Evolutionary conservation across 176 grass and related monocot genomes (phyloP), one percentile per base, ranked within the genome.

Genomic region (Aegilops umbellulata): DNA sequence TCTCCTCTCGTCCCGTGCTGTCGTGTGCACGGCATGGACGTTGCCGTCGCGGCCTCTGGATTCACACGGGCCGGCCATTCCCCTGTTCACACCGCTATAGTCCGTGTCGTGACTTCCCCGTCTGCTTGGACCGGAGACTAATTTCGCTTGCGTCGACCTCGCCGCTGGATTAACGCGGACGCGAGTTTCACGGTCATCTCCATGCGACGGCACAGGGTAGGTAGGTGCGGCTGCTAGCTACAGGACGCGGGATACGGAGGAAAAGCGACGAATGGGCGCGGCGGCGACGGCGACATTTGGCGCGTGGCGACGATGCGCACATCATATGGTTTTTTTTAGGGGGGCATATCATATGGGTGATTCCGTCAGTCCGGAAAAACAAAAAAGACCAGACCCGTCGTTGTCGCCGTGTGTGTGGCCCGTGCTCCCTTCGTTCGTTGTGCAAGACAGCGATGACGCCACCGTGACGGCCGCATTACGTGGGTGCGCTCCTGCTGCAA

Each of bases 391-490:
- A 16, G 64, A 66, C 29, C 16, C 16, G 65, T 10, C 65, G 14
- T 1, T 69, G 65, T 69, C 31, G 65, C 27, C 64, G 64, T 17
- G 42, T 17, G 15, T 68, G 30, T 34, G 65, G 30, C 31, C 26
- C 63, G 30, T 68, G 65, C 51, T 55, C 39, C 0, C 39, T 10
- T 10, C 7, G 2, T 6, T 7, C n/a, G n/a, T n/a, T 67, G 29
- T 16, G 16, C 16, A 5, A 17, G 17, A 34, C 16, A 10, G 29
- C 1, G 38, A 35, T 75, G 82, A 85, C 87, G 87, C 42, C 76
- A 66, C 39, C 23, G 60, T 84, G 87, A 89, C 82, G 57, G 5
- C 31, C 13, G 67, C 32, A 1, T 77, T 29, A 46, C 87, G 87
- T 74, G 9, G 8, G 8, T 10, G 16, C 14, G 27, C 57, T 23